phyloP scores from a whole-genome alignment of 1,284 basidiomycete species.

The Rhodotorula glutinis region DNA sequence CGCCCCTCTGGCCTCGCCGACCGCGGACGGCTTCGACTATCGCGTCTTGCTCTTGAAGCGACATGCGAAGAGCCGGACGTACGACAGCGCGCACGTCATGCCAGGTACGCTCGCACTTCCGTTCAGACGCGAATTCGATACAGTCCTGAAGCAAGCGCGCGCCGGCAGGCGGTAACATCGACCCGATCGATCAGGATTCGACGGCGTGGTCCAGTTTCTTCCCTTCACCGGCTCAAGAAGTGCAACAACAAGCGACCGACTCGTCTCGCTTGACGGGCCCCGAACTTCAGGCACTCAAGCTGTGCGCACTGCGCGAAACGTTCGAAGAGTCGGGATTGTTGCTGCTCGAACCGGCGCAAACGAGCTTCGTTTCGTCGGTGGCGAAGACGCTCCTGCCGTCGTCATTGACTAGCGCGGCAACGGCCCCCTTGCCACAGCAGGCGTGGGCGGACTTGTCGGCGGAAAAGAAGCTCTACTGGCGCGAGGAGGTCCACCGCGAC shows the following conservation, averaged over 20 bases:
- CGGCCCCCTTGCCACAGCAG: not conserved
- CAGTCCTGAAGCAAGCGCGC: not conserved
- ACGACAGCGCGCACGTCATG: slow-evolving; percentile 38
- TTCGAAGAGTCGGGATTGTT: slow-evolving; percentile 45
- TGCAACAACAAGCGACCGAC: not conserved
- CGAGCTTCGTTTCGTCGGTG: not conserved
- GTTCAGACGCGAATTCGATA: too few relatives aligned
- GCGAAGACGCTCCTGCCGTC: not conserved
- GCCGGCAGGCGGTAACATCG: slow-evolving; percentile 38
- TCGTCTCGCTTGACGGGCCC: not conserved
- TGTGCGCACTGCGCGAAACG: slow-evolving; percentile 43
- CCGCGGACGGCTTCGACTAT: slow-evolving; percentile 40
- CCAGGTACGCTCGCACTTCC: slow-evolving; percentile 28
- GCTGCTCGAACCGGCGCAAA: slow-evolving; percentile 13
- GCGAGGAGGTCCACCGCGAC: slow-evolving; percentile 23
- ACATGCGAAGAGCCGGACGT: slow-evolving; percentile 23
- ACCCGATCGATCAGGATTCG: slow-evolving; percentile 28
- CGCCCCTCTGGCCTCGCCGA: slow-evolving; percentile 27
- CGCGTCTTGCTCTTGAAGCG: slow-evolving; percentile 38
- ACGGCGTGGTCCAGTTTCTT: slow-evolving; percentile 10
- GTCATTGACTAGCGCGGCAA: too few relatives aligned
- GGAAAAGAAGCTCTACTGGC: slow-evolving; percentile 14
- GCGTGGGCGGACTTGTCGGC: slow-evolving; percentile 9
- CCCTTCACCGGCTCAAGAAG: slow-evolving; percentile 2
- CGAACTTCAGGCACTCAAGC: slow-evolving; percentile 22